These are phyloP conservation scores for Posidonia australis DNA, from an alignment of 106 monocot species.

Conservation along the genomic window DNA sequence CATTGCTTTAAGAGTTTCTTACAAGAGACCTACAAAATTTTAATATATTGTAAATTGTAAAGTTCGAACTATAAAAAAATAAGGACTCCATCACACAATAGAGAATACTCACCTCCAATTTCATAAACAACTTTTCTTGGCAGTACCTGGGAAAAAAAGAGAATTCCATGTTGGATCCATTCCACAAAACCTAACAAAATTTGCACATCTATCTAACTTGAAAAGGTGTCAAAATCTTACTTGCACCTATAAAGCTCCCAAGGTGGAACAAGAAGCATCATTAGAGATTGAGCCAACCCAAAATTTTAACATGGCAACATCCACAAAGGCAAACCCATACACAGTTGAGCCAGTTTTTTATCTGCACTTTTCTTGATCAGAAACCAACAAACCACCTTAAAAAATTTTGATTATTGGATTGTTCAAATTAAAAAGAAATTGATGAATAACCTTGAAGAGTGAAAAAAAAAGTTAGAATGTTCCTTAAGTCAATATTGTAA, in stretches of 20 bases:
- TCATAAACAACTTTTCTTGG: constrained; percentile 88
- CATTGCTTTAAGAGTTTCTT: constrained; percentile 53
- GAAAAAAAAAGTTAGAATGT: no score
- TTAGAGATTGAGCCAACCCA: constrained; percentile 82
- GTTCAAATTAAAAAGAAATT: no score
- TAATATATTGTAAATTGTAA: not conserved
- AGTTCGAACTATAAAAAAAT: not conserved
- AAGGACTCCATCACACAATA: not conserved
- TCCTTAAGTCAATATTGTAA: no score
- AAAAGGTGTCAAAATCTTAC: constrained; percentile 30
- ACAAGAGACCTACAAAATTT: constrained; percentile 72
- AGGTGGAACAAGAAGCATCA: constrained; percentile 59
- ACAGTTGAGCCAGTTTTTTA: constrained; percentile 25
- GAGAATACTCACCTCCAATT: constrained; percentile 40
- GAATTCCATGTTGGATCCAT: not conserved
- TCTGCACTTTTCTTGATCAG: constrained; percentile 14
- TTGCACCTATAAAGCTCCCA: constrained; percentile 86
- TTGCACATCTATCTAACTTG: no score
- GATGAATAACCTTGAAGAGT: no score
- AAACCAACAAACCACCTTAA: not conserved
- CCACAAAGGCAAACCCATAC: constrained; percentile 94
- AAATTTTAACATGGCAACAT: constrained; percentile 72
- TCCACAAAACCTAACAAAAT: not conserved
- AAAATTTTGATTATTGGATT: no score
- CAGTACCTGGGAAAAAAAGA: constrained; percentile 44